Evolutionary conservation across 768 basidiomycete genomes (phyloP).

Genomic region (Psilocybe cubensis): DNA sequence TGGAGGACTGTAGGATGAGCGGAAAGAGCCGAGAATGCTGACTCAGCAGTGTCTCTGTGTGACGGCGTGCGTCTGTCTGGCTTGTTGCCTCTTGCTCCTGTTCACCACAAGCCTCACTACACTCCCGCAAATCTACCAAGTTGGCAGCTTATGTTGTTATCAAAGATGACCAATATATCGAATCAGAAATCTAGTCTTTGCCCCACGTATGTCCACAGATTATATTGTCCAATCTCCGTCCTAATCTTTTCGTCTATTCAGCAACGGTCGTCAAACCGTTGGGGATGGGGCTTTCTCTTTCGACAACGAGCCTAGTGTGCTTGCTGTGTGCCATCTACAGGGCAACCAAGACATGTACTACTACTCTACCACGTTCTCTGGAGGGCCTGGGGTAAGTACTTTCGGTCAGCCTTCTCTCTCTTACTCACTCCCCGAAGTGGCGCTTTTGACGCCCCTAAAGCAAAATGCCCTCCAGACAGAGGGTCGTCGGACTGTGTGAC

Average conservation of each 20-base stretch:
- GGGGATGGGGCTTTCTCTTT: constrained; percentile 92
- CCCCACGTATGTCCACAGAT: constrained; percentile 73
- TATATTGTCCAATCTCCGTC: not conserved
- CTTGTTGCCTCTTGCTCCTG: constrained; percentile 19
- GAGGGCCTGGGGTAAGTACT: constrained; percentile 80
- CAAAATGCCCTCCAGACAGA: constrained; percentile 94
- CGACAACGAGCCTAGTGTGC: constrained; percentile 78
- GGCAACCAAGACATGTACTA: constrained; percentile 86
- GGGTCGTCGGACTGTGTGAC: constrained; percentile 97
- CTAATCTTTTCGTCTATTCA: constrained; percentile 34
- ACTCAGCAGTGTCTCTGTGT: constrained; percentile 24
- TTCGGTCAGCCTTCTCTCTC: not conserved
- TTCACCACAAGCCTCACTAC: constrained; percentile 16
- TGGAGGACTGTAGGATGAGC: constrained; percentile 9
- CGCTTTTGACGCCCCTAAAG: constrained; percentile 91
- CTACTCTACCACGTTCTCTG: constrained; percentile 93
- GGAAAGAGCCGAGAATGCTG: constrained; percentile 26
- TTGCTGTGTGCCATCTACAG: constrained; percentile 85
- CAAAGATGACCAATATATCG: constrained; percentile 69
- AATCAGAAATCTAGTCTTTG: constrained; percentile 90
- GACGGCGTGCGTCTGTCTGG: not conserved
- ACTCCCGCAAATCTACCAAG: constrained; percentile 54
- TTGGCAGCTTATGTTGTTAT: constrained; percentile 87
- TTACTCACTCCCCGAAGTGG: constrained; percentile 58
- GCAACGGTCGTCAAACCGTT: constrained; percentile 97